Evolutionary conservation across 306 rosid species (phyloP).

Genomic region (Boehmeria nivea): DNA sequence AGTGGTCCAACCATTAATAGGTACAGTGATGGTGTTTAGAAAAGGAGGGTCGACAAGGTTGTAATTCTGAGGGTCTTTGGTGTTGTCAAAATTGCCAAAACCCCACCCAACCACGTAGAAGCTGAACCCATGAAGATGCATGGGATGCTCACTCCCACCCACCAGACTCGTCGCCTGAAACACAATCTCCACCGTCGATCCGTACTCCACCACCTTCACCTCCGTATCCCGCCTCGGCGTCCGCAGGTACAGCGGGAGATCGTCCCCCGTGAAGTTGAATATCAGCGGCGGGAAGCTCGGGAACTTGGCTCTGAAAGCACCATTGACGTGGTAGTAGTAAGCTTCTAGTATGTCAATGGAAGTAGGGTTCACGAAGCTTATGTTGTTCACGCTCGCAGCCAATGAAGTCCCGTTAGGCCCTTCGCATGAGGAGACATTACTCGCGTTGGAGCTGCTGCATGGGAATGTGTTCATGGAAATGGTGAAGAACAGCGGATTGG

Average conservation of each 20-base stretch:
- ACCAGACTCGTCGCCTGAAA: constrained; percentile 28
- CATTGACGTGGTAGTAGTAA: constrained; percentile 14
- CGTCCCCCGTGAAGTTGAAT: constrained; percentile 21
- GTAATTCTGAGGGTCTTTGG: constrained; percentile 19
- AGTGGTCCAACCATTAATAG: constrained; percentile 23
- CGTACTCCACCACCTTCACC: constrained; percentile 26
- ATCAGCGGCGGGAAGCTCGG: constrained; percentile 17
- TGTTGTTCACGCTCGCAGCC: constrained; percentile 25
- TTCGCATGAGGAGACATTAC: constrained; percentile 7
- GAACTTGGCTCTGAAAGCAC: constrained; percentile 16
- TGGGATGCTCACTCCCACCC: constrained; percentile 29
- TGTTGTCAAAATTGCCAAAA: constrained; percentile 27
- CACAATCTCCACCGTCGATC: constrained; percentile 23
- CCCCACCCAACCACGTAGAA: constrained; percentile 27
- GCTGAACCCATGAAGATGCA: constrained; percentile 31
- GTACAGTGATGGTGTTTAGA: constrained; percentile 23
- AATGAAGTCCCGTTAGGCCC: constrained; percentile 27
- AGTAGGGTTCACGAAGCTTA: constrained; percentile 24
- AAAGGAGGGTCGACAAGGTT: constrained; percentile 33
- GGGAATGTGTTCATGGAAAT: constrained; percentile 16
- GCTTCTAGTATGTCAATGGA: constrained; percentile 24
- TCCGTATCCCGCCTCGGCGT: constrained; percentile 20
- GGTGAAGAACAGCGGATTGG: constrained; percentile 1
- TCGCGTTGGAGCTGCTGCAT: too few relatives aligned
- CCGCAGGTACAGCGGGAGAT: constrained; percentile 10